These are phyloP conservation scores for Periconia sp. DNA, from an alignment of 2,329 filamentous ascomycete species.

Conservation along the genomic window DNA sequence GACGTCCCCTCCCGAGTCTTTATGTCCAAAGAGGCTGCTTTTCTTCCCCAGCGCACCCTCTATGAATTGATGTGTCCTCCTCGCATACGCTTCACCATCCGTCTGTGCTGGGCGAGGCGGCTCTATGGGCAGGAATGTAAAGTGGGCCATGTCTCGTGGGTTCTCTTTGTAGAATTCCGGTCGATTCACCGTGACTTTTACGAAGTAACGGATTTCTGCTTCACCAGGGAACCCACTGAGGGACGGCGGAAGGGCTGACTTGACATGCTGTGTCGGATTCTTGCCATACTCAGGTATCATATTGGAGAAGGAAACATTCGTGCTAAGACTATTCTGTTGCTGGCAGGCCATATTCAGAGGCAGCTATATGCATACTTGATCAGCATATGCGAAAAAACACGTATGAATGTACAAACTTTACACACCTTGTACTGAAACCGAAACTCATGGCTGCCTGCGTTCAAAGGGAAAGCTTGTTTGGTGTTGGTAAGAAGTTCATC, in stretches of 20 bases:
- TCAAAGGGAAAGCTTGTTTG: constrained; percentile 60
- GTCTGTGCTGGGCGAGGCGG: constrained; percentile 70
- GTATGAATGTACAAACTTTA: not conserved
- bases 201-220: constrained; percentile 89
- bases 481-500: constrained; percentile 42
- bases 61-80: constrained; percentile 66
- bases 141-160: constrained; percentile 60
- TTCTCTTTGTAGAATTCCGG: constrained; percentile 90
- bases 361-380: constrained; percentile 34
- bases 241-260: constrained; percentile 84
- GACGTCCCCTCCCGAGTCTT: constrained; percentile 26
- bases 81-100: constrained; percentile 80
- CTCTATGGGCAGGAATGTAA: constrained; percentile 93
- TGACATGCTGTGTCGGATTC: constrained; percentile 66
- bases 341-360: constrained; percentile 72
- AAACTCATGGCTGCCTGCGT: constrained; percentile 72
- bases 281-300: constrained; percentile 49
- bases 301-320: constrained; percentile 48
- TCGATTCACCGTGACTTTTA: constrained; percentile 93
- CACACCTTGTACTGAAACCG: constrained; percentile 77
- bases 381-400: not conserved
- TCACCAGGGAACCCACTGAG: constrained; percentile 82
- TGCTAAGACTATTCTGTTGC: constrained; percentile 38
- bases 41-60: constrained; percentile 52
- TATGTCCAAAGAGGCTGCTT: constrained; percentile 61